Evolutionary conservation across 2,329 filamentous ascomycete genomes (phyloP), one percentile per base, ranked within the genome.

Genomic region (Diaporthe longicolla): DNA sequence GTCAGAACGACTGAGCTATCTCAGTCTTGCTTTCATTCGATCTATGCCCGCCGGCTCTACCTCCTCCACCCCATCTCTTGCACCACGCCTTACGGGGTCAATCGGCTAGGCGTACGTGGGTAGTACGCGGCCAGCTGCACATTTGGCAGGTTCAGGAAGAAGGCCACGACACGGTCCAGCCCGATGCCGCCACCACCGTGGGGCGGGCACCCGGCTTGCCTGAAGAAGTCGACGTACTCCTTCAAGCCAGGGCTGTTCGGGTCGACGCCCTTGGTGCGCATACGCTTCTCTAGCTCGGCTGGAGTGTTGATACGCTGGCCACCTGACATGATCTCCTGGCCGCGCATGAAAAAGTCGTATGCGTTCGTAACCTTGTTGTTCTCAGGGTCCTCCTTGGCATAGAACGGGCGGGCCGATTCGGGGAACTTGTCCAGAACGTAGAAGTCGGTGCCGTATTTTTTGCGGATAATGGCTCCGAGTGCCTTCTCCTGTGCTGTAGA

Each of bases 341-440:
- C 95, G 73, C 96, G 92, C 82, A 97, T 92, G 87, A 98, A 97
- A 80, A 97, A 95, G 84, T 98, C 95, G 78, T 88, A 92, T 17
- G 90, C 89, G 77, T 92, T 92, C 15, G 89, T 94, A 76, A 94
- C 89, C 48, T 87, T 87, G 72, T 90, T 87, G 79, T 93, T 90
- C 57, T 89, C 86, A 3, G 90, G 90, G 80, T 94, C 93, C 71
- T 94, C 91, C 86, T 96, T 94, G 76, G 96, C 95, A 85, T 98
- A 98, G 85, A 98, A 98, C 7, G 96, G 96, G 40, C 97, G 91
- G 26, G 97, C 94, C 50, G 88, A 87, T 83, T 97, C 92, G 58
- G 97, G 97, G 88, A 98, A 99, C 85, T 98, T 97, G 87, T 98
- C 96, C 76, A 99, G 90, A 29, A 97, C 93, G 86, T 98, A 98